Evolutionary conservation across 1,284 basidiomycete genomes (phyloP), one percentile per base, ranked within the genome.

Genomic region (Papiliotrema fonsecae): DNA sequence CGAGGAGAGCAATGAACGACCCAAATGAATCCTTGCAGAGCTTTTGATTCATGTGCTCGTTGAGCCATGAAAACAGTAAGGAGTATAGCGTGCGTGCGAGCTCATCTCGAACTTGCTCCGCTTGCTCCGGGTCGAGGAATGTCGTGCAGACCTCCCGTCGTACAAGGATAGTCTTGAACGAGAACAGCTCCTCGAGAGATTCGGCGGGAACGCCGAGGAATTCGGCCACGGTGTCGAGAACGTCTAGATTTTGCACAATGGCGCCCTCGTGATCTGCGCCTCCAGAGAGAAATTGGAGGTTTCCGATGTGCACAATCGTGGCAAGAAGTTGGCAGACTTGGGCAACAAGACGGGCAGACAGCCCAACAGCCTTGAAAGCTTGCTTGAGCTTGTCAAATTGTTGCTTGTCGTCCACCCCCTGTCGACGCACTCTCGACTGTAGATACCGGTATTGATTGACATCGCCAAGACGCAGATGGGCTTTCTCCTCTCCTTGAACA

Each of bases 71-170:
- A 66, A 98, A 98, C 16, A 98, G 81, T 2, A 98, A 81, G 10
- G 89, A 90, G 70, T 98, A 97, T 0, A 97, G 81, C 0, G 87
- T 87, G 67, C 91, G 87, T 16, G 92, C 89, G 32, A 97, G 84
- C 66, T 94, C 89, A 65, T 97, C 94, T 47, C 92, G 80, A 63
- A 97, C 94, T 62, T 86, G 83, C 0, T 88, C 86, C 2, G 94
- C 91, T 43, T 87, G 88, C 63, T 97, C 93, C 0, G 88, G 84
- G 66, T 97, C 91, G 44, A 98, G 82, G 74, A 98, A 94, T 25
- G 97, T 85, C 0, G 93, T 97, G 74, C 91, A 97, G 16, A 96
- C 79, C 73, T 97, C 93, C 75, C 88, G 92, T 67, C 90, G 87
- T 63, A 97, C 84, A 51, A 97, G 76, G 69, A 88, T 87, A 6